Conservation (phyloP, 1,139 yeast genomes). For the Casaregolazyma lundiana region DNA sequence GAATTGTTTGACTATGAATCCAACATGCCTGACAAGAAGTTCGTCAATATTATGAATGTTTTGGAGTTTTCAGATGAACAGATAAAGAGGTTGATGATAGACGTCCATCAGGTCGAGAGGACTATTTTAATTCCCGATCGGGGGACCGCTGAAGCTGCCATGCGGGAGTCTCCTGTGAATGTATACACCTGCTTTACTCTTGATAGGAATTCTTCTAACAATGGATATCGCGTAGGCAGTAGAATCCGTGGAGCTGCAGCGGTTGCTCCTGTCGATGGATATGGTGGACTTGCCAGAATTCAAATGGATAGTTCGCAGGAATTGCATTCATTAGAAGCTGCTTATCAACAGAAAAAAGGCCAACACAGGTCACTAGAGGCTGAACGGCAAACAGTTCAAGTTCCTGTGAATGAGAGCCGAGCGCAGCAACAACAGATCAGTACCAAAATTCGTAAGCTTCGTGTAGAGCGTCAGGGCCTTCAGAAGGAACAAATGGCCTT, state of each 20-base stretch:
- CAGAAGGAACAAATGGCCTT: conserved; percentile 6
- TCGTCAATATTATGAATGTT: conserved; percentile 54
- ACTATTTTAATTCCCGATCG: conserved; percentile 50
- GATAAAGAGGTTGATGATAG: conserved; percentile 61
- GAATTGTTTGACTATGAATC: conserved; percentile 51
- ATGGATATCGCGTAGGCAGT: conserved; percentile 10
- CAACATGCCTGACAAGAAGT: conserved; percentile 35
- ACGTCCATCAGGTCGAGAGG: conserved; percentile 56
- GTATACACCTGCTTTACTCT: conserved; percentile 43
- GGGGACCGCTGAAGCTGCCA: conserved; percentile 45
- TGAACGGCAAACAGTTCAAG: neutral
- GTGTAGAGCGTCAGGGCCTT: neutral
- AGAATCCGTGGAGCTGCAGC: conserved; percentile 32
- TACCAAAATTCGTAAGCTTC: neutral
- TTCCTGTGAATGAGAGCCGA: neutral
- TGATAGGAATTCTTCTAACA: conserved; percentile 6
- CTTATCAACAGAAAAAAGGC: neutral
- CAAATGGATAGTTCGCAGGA: neutral
- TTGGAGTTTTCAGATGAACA: conserved; percentile 52
- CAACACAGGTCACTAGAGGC: neutral
- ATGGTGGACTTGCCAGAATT: conserved; percentile 13
- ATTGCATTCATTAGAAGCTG: neutral
- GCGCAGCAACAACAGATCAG: neutral
- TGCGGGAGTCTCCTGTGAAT: conserved; percentile 37
- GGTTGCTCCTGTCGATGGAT: conserved; percentile 55